Base-by-base conservation (phyloP, 331 rosid species). In the Telfairia occidentalis region DNA sequence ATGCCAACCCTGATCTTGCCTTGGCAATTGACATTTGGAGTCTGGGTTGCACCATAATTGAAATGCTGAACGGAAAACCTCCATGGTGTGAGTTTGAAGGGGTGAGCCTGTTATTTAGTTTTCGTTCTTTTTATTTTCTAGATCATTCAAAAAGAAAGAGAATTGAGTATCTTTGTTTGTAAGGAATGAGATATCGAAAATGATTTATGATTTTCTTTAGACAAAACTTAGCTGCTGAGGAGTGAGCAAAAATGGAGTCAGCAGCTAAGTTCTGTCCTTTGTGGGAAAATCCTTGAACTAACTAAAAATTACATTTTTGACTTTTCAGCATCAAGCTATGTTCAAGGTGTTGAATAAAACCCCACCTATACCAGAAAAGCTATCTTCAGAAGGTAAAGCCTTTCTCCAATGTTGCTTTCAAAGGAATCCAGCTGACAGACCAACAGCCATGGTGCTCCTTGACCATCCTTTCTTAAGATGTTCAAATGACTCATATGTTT, bases 21-120 rank as follows among this genome's bases (percentile, higher is more conserved):
- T 85, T 87, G 83, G 98, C 97, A 50, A 81, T 91, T 70, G 98
- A 94, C 79, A 94, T 94, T 76, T 94, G 98, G 98, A 91, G 98
- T 87, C 79, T 94, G 82, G 97, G 98, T 53, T 94, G 98, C 78
- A 91, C 98, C 54, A 84, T 94, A 81, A 85, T 94, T 1, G 98
- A 91, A 83, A 94, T 94, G 98, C 79, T 91, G 82, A 87, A 84
- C 18, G 96, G 97, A 60, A 91, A 76, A 81, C 98, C 98, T 77
- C 98, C 98, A 3, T 94, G 98, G 98, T 79, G 89, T 45, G 96
- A 90, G 66, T 88, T 71, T 81, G 78, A 84, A 52, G 97, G 96
- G 89, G 98, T 94, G 73, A 84, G 96, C 34, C 29, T 52, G 59
- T 69, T 40, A 19, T 79, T 37, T 55, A 21, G 28, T 53, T 54